phyloP scores from a whole-genome alignment of 1,284 basidiomycete species.

The Cutaneotrichosporon cutaneum region DNA sequence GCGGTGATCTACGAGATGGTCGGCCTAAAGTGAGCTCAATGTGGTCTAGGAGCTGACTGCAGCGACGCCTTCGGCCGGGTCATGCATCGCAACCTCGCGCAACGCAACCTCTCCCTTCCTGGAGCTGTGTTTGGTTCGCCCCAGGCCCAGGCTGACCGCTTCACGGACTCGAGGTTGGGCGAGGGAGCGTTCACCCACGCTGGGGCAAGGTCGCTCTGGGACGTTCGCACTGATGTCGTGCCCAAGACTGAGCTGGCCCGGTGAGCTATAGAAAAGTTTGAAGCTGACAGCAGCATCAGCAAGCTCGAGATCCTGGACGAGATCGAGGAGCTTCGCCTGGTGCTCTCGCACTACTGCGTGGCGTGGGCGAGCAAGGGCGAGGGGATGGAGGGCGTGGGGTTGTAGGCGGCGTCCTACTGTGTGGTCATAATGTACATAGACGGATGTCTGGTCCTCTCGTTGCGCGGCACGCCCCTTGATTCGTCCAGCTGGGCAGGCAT shows the following conservation, averaged over 20 bases:
- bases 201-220: constrained; percentile 64
- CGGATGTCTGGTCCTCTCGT: too few species aligned
- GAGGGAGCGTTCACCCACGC: constrained; percentile 59
- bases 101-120: constrained; percentile 70
- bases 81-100: constrained; percentile 81
- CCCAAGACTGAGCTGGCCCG: constrained; percentile 62
- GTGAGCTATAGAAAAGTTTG: constrained; percentile 51
- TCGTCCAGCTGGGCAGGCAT: too few species aligned
- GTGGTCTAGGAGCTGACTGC: constrained; percentile 6
- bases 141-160: constrained; percentile 64
- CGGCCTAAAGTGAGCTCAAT: constrained; percentile 59
- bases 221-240: constrained; percentile 64
- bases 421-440: too few species aligned
- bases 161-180: constrained; percentile 50
- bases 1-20: constrained; percentile 86
- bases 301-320: constrained; percentile 83
- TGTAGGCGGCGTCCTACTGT: too few species aligned
- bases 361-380: constrained; percentile 63
- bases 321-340: constrained; percentile 83
- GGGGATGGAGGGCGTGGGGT: constrained; percentile 11
- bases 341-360: constrained; percentile 81
- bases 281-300: constrained; percentile 60
- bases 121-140: constrained; percentile 67
- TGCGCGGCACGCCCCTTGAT: too few species aligned
- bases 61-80: constrained; percentile 78